Evolutionary conservation across 768 basidiomycete genomes (phyloP), one percentile per base, ranked within the genome.

Genomic region (Postia placenta): DNA sequence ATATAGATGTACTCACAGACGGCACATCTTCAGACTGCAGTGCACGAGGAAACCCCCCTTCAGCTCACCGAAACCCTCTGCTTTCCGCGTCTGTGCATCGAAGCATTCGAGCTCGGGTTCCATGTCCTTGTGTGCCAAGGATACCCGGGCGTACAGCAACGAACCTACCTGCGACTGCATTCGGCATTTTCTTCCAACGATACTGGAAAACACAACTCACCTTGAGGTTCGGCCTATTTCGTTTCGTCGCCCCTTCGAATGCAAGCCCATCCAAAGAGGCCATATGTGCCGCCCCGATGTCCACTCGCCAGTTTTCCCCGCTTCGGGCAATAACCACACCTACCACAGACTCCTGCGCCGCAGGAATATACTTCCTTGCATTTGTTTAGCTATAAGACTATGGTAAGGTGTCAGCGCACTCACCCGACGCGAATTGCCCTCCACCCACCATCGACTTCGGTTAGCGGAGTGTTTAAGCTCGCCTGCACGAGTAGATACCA

Each of bases 51-150:
- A 87, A 1, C 95, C 95, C 6, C 85, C 88, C 55, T 89, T 92
- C 30, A 99, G 75, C 56, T 94, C 93, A 1, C 96, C 96, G 57
- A 89, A 97, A 0, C 92, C 95, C 51, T 91, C 90, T 1, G 92
- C 72, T 67, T 96, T 98, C 54, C 81, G 84, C 22, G 90, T 92
- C 57, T 92, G 87, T 1, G 92, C 89, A 60, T 97, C 91, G 58
- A 96, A 91, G 64, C 96, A 99, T 62, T 96, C 92, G 7, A 99
- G 71, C 61, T 99, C 96, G 1, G 96, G 94, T 47, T 99, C 96
- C 89, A 97, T 94, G 64, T 98, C 94, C 60, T 92, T 89, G 61
- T 94, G 92, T 4, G 96, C 93, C 19, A 95, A 71, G 12, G 92
- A 92, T 25, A 99, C 85, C 22, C 94, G 81, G 0, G 92, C 92